Evolutionary conservation across 2,329 filamentous ascomycete species (phyloP), one percentile per base, ranked within the genome.

Genomic region (Atkinsonella hypoxylon): DNA sequence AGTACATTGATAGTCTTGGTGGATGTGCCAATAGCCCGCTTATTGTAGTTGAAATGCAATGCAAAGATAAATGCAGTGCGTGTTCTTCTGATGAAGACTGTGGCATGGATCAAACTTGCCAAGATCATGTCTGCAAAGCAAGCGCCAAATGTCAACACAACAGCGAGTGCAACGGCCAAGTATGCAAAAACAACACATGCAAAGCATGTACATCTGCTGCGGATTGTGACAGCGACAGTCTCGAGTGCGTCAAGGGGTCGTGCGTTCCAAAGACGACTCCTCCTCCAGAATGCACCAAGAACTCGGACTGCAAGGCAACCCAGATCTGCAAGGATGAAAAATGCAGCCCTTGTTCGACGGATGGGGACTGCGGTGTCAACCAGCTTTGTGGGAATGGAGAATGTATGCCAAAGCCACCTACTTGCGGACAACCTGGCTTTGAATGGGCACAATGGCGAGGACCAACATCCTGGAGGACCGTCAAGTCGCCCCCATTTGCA

Each of bases 401-500:
- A 17, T 54, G 52, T 38, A 51, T 47, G 38, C 52, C 52, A 31
- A 51, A 51, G 18, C 52, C 52, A 18, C 52, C 52, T 7, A 51
- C 49, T 20, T 54, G 52, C 49, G 52, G 52, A 30, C 49, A 54
- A 41, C 49, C 49, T 48, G 52, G 52, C 39, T 54, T 54, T 34
- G 52, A 51, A 44, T 54, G 52, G 52, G 52, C 52, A 47, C 46
- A 54, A 34, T 54, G 52, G 52, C 41, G 49, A 39, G 52, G 52
- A 9, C 52, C 52, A 4, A 32, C 31, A 17, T 43, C 49, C 7
- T 54, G 52, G 52, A 47, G 49, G 13, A 45, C n/a, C 22, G 52
- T 54, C 42, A 54, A 51, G 47, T 54, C 52, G 17, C 52, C 52
- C 22, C 49, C 52, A n/a, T 54, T 54, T 32, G 42, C 46, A 42